These are phyloP conservation scores for Euphorbia lathyris DNA, from an alignment of 345 rosid species.

Conservation along the genomic window DNA sequence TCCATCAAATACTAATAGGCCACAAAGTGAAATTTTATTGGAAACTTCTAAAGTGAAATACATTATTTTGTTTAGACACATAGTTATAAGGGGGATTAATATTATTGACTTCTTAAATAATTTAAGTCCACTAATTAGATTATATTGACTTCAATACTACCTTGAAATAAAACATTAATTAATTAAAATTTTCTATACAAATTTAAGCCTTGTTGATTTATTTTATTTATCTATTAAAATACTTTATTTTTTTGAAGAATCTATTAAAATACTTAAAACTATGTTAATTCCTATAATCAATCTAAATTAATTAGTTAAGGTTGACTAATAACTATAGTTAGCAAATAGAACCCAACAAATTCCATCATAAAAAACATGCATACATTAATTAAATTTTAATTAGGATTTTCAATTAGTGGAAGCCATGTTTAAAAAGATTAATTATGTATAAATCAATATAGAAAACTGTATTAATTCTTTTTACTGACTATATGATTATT, in stretches of 20 bases:
- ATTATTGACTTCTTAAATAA: neutral
- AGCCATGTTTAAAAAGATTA: neutral
- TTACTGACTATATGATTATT: slow-evolving; percentile 5
- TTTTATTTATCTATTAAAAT: too few relatives aligned
- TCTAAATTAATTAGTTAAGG: too few relatives aligned
- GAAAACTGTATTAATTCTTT: neutral
- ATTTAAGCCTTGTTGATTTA: too few relatives aligned
- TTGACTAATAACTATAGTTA: neutral
- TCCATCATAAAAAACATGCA: neutral
- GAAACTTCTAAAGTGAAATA: neutral
- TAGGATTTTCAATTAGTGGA: slow-evolving; percentile 2
- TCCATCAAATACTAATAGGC: too few relatives aligned
- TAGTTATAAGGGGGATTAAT: neutral
- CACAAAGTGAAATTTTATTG: neutral
- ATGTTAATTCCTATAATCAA: too few relatives aligned
- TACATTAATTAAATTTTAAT: neutral
- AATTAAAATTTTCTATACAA: too few relatives aligned
- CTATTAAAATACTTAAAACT: too few relatives aligned
- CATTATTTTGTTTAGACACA: neutral
- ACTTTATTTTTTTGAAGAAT: too few relatives aligned
- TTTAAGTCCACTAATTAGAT: neutral
- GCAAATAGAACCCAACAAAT: neutral
- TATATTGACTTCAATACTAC: neutral
- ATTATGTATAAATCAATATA: neutral
- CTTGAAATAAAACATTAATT: neutral